Evolutionary conservation across 352 stramenopile genomes (phyloP).

Genomic region (Pythium folliculosum): DNA sequence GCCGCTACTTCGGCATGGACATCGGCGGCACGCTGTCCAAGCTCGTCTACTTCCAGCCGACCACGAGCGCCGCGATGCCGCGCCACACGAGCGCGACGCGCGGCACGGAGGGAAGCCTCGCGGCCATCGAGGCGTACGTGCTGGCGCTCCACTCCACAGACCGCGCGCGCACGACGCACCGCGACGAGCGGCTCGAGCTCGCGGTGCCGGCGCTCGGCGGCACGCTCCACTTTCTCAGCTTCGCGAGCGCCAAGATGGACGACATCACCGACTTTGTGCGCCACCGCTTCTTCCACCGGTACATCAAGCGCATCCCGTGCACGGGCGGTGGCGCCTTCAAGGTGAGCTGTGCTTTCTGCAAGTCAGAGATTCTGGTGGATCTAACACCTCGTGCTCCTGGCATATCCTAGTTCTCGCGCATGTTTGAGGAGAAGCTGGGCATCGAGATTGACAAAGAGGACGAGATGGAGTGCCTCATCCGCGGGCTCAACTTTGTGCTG

Average conservation of each 20-base stretch:
- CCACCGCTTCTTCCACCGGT: constrained; percentile 86
- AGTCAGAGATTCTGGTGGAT: too few species aligned
- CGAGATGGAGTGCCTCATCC: constrained; percentile 96
- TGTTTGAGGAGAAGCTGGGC: constrained; percentile 91
- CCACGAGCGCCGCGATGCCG: constrained; percentile 29
- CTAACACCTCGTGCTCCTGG: too few species aligned
- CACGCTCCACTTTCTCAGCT: constrained; percentile 95
- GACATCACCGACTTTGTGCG: constrained; percentile 68
- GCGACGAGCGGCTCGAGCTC: constrained; percentile 66
- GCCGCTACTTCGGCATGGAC: constrained; percentile 89
- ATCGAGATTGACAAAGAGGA: constrained; percentile 94
- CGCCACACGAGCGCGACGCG: constrained; percentile 26
- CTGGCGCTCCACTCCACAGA: constrained; percentile 47
- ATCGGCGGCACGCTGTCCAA: constrained; percentile 93
- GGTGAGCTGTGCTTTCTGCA: constrained; percentile 10
- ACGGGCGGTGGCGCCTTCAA: constrained; percentile 97
- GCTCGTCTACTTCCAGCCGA: constrained; percentile 93
- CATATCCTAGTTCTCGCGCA: constrained; percentile 46
- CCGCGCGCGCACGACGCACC: constrained; percentile 39
- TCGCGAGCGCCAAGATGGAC: constrained; percentile 72
- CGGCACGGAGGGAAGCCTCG: constrained; percentile 46
- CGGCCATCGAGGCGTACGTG: constrained; percentile 55
- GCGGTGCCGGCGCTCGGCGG: constrained; percentile 78
- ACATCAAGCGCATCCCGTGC: constrained; percentile 88
- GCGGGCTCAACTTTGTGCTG: constrained; percentile 97